These are phyloP conservation scores for bread wheat (Triticum aestivum) DNA, from an alignment of 176 grass and related monocot species.

Conservation along the genomic window DNA sequence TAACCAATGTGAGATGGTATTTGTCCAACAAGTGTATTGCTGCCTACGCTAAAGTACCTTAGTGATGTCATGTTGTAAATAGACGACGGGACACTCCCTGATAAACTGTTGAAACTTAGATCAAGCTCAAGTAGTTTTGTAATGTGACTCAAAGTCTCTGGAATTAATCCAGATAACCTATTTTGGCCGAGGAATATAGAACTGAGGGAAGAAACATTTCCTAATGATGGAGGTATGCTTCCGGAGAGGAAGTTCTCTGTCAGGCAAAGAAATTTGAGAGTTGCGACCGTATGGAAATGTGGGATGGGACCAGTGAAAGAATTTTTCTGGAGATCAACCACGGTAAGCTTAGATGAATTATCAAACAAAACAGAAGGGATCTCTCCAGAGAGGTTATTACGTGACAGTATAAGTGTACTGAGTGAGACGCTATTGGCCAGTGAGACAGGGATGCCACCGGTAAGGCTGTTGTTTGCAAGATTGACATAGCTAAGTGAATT, in stretches of 20 bases:
- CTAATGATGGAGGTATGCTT: slow-evolving; percentile 24
- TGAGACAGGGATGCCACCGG: slow-evolving; percentile 13
- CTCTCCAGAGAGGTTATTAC: slow-evolving; percentile 13
- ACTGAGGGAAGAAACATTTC: slow-evolving; percentile 25
- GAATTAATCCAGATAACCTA: slow-evolving; percentile 11
- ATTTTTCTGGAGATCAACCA: slow-evolving; percentile 2
- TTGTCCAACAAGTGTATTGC: slow-evolving; percentile 23
- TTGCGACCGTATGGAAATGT: neutral
- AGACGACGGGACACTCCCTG: neutral
- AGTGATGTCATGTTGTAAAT: slow-evolving; percentile 26
- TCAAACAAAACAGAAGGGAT: slow-evolving; percentile 25
- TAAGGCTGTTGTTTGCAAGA: slow-evolving; percentile 17
- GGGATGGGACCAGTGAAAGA: slow-evolving; percentile 5
- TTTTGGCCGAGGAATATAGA: neutral
- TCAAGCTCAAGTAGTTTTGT: neutral
- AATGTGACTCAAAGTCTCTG: slow-evolving; percentile 12
- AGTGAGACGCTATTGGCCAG: neutral
- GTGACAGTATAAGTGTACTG: neutral
- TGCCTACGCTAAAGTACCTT: neutral
- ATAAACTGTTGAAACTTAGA: slow-evolving; percentile 20
- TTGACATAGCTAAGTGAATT: neutral
- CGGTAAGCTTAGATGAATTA: slow-evolving; percentile 19
- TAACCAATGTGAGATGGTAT: neutral
- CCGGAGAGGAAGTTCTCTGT: neutral
- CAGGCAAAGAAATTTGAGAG: neutral